These are phyloP conservation scores for Trichoderma pleuroti DNA, from an alignment of 2,329 filamentous ascomycete species.

Conservation along the genomic window DNA sequence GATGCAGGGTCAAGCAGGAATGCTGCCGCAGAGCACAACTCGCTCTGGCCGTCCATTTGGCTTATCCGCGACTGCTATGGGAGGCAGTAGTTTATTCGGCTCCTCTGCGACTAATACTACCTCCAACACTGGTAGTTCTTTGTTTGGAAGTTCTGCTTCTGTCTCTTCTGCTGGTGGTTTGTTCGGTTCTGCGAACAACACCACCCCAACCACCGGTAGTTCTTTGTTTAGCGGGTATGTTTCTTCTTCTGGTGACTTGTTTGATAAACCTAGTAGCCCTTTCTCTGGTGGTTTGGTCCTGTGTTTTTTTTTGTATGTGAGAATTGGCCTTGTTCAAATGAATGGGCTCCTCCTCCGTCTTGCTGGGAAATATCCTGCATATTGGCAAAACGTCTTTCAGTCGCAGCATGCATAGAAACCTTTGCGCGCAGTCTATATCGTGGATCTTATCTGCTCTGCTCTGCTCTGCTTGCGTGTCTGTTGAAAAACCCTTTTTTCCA, in stretches of 20 bases:
- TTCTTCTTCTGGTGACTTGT: too few species aligned
- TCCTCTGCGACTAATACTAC: not conserved
- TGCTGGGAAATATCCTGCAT: slow-evolving; percentile 5
- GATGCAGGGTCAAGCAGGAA: not conserved
- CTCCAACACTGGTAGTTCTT: not conserved
- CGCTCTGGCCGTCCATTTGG: too few species aligned
- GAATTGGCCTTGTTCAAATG: not conserved
- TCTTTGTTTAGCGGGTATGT: too few species aligned
- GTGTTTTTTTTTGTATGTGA: not conserved
- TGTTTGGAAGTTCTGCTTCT: not conserved
- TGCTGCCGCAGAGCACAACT: not conserved
- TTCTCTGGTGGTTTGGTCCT: not conserved
- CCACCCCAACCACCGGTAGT: too few species aligned
- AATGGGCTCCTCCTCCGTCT: not conserved
- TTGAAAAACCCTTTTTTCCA: not conserved
- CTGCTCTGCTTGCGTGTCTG: not conserved
- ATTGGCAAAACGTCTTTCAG: not conserved
- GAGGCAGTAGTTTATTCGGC: not conserved
- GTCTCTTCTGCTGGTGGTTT: not conserved
- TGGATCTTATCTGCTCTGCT: not conserved
- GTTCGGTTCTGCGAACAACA: not conserved
- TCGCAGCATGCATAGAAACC: slow-evolving; percentile 13
- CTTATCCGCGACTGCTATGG: too few species aligned
- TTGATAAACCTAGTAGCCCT: too few species aligned
- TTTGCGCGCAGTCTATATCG: slow-evolving; percentile 2